phyloP scores from a whole-genome alignment of 495 filamentous ascomycete genomes.

The Patellaria atrata region DNA sequence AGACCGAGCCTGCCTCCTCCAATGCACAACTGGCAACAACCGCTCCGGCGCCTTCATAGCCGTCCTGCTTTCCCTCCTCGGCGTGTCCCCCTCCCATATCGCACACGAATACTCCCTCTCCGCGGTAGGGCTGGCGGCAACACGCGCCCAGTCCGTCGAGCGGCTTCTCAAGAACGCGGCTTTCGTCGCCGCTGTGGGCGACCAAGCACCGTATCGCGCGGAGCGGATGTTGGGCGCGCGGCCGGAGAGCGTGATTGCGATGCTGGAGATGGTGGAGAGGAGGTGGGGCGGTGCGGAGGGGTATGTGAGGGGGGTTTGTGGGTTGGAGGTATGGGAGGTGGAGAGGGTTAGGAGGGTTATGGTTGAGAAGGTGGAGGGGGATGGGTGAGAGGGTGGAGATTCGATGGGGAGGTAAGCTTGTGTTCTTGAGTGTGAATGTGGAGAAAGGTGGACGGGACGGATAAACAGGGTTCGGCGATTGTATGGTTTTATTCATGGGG shows the following conservation, averaged over 20 bases:
- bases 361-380: not conserved
- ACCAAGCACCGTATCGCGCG: constrained; percentile 8
- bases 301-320: not conserved
- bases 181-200: constrained; percentile 7
- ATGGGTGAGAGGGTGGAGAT: not conserved
- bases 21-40: constrained; percentile 18
- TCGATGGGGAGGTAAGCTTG: too few relatives aligned
- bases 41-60: constrained; percentile 15
- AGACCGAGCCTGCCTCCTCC: constrained; percentile 9
- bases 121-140: constrained; percentile 11
- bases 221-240: constrained; percentile 15
- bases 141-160: constrained; percentile 9
- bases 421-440: too few relatives aligned
- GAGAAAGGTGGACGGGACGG: too few relatives aligned
- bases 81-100: constrained; percentile 2
- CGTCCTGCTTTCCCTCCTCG: constrained; percentile 9
- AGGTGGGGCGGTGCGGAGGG: constrained; percentile 5
- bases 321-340: constrained; percentile 5
- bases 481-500: too few relatives aligned
- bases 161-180: constrained; percentile 13
- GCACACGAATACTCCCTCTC: constrained; percentile 13
- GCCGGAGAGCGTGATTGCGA: constrained; percentile 13
- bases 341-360: constrained; percentile 7
- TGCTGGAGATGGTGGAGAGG: constrained; percentile 8
- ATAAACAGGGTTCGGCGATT: too few relatives aligned